Evolutionary conservation across 2,329 filamentous ascomycete species (phyloP), one percentile per base, ranked within the genome.

Genomic region (Aspergillus ochraceus): DNA sequence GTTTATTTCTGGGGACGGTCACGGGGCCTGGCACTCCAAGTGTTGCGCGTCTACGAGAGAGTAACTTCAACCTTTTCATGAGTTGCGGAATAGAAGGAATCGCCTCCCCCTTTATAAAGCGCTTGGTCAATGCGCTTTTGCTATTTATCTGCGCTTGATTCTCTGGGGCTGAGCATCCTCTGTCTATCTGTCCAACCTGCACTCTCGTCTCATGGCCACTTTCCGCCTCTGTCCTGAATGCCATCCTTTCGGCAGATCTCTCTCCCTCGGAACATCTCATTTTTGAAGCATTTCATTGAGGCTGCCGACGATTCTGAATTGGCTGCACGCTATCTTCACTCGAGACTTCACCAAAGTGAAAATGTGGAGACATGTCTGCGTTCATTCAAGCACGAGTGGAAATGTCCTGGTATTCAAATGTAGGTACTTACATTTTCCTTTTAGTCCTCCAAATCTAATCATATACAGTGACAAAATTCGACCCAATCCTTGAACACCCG

Each of bases 281-380:
- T 20, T 20, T 49, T 59, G 2, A 46, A 55, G 6, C n/a, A 55
- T 1, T 55, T 59, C 49, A 11, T 59, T 4, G 49, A 52, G 39
- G 6, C 22, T 17, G 57, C 49, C 2, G 39, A 47, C 9, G 47
- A 55, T 19, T 12, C 39, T 14, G 29, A 55, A 2, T 4, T 12
- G 6, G 53, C 53, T 10, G 49, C 26, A 3, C 45, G 24, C 1
- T 59, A 52, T 36, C 14, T 49, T 0, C 19, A 17, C 9, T 47
- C 47, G n/a, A 55, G 39, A 20, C 24, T 45, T 12, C 26, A 5
- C 1, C 36, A 29, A n/a, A 17, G n/a, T 30, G 47, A 22, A 14
- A 29, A 59, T 26, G 51, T 39, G 17, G 26, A 55, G 24, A 6
- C 54, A 2, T 3, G 24, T 11, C 29, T 50, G 6, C 54, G 45